phyloP scores from a whole-genome alignment of 1,139 yeast genomes.

The Geotrichum bryndzae region DNA sequence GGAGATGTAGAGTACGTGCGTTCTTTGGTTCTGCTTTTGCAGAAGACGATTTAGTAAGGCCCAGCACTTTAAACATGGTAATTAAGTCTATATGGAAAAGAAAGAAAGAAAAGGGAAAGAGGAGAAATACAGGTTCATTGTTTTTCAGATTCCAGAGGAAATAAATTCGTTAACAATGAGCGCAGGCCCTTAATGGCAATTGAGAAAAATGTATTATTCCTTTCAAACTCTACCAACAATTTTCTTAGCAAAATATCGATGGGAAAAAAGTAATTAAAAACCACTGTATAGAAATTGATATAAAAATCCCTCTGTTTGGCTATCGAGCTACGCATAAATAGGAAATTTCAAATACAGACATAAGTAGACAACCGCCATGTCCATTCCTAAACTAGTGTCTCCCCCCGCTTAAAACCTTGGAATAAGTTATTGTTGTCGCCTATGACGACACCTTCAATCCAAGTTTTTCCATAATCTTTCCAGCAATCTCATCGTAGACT shows the following conservation, averaged over 20 bases:
- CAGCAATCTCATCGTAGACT: slow-evolving; percentile 11
- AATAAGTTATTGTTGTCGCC: neutral
- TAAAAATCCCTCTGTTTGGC: neutral
- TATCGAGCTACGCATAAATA: neutral
- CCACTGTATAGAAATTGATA: neutral
- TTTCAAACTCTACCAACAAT: neutral
- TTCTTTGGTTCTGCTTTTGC: slow-evolving; percentile 1
- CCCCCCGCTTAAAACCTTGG: neutral
- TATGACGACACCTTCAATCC: neutral
- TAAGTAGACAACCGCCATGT: neutral
- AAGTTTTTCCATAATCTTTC: slow-evolving; percentile 6
- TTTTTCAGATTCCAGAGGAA: neutral
- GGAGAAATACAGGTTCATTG: neutral
- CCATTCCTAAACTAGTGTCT: neutral
- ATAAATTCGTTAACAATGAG: neutral
- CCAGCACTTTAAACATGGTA: slow-evolving; percentile 16
- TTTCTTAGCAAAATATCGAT: neutral
- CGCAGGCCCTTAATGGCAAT: neutral
- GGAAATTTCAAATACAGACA: neutral
- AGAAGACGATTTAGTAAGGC: slow-evolving; percentile 12
- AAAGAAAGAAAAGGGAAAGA: neutral
- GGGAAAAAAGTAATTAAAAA: neutral
- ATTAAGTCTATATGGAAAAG: neutral
- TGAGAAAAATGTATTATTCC: neutral
- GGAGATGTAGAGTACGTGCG: slow-evolving; percentile 15